phyloP scores from a whole-genome alignment of 2,329 filamentous ascomycete species.

The Cladobotryum protrusum region DNA sequence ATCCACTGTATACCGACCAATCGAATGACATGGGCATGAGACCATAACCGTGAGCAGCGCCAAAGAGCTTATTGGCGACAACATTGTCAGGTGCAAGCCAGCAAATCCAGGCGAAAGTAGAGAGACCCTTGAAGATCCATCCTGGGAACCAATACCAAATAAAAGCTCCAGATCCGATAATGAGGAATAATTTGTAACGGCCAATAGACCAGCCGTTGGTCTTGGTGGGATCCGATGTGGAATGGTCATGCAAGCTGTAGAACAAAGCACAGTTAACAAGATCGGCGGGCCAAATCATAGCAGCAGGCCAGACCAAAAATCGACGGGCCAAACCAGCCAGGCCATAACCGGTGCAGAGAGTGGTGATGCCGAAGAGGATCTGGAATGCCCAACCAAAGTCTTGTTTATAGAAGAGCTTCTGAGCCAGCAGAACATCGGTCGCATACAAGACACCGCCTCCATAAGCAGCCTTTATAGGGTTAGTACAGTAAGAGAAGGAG shows the following conservation, averaged over 20 bases:
- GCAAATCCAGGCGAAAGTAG: conserved; percentile 56
- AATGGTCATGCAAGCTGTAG: conserved; percentile 41
- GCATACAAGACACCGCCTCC: conserved; percentile 53
- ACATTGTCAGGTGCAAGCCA: conserved; percentile 56
- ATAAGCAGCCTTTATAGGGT: conserved; percentile 43
- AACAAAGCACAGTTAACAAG: conserved; percentile 49
- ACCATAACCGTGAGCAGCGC: conserved; percentile 51
- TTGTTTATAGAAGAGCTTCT: conserved; percentile 52
- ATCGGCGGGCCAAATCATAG: conserved; percentile 53
- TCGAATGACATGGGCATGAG: conserved; percentile 57
- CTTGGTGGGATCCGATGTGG: conserved; percentile 40
- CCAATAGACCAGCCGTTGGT: conserved; percentile 56
- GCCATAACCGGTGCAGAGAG: conserved; percentile 52
- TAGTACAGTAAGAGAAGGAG: not conserved
- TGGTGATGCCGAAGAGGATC: conserved; percentile 47
- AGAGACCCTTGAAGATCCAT: conserved; percentile 56
- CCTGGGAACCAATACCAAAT: conserved; percentile 58
- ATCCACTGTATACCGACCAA: conserved; percentile 43
- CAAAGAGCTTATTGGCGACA: conserved; percentile 58
- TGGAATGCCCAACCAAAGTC: conserved; percentile 50
- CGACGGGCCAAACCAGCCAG: conserved; percentile 48
- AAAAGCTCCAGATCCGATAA: conserved; percentile 45
- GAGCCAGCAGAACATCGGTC: conserved; percentile 43
- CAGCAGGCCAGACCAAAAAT: conserved; percentile 48
- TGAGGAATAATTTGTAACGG: conserved; percentile 58